Base-by-base conservation (phyloP, 108 stramenopile genomes). In the Discostella pseudostelligera region DNA sequence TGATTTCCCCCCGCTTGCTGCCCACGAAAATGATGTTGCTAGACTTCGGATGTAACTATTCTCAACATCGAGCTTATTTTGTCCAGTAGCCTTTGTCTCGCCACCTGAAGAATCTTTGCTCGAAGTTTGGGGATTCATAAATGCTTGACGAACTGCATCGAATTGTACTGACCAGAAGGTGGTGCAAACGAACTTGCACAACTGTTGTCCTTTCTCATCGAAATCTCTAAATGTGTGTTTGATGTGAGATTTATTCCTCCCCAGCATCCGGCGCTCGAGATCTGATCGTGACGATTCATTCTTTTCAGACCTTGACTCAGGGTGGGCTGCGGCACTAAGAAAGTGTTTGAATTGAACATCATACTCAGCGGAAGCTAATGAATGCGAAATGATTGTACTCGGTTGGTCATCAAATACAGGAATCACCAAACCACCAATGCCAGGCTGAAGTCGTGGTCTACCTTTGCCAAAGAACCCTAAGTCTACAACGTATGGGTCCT, bases 141-240 rank as follows among this genome's bases (percentile, higher is more conserved):
- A 95, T 9, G 86, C 91, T 65, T 91, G 82, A 12, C 96, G 87
- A 58, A 97, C 89, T 9, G 96, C 93, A 67, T 92, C 87, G 67
- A 98, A 98, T 66, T 98, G 97, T n/a, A 89, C 89, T 9, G 96
- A 90, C 95, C 96, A 96, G 72, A 93, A 97, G 2, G 93, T 87
- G 17, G 95, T 96, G 72, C 94, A 95, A 35, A 95, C 83, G 69
- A 96, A 98, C 72, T 97, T 98, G 81, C 94, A 95, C 1, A 89
- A 63, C 53, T 83, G 83, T 49, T 89, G 83, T 6, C 94, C 93
- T 63, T 94, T 95, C 47, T 86, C 88, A 68, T 95, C 94, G 61
- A 81, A 82, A 75, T 97, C 96, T 11, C 91, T 82, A 63, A 97
- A 97, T 19, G 90, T 92, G 63, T 91, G 88, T 64, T 95, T 93